Conservation (phyloP, 805 yeast species). For the Phaffomyces antillensis region DNA sequence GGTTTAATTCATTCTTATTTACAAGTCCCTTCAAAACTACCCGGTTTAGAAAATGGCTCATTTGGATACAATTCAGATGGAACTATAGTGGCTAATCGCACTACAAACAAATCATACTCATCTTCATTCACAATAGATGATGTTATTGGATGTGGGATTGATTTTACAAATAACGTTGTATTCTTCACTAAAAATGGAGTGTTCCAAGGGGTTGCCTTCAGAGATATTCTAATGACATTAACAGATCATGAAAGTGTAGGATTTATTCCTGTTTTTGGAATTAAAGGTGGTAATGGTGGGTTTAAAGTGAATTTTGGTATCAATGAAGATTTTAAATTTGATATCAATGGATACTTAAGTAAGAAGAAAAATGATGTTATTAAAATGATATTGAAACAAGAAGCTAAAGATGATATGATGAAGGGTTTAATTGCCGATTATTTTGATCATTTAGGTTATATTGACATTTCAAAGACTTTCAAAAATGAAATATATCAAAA, state of each 20-base stretch:
- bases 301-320: slow-evolving; percentile 36
- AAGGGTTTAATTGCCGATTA: slow-evolving; percentile 37
- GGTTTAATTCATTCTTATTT: slow-evolving; percentile 36
- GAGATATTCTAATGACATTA: slow-evolving; percentile 28
- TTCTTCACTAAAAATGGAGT: slow-evolving; percentile 84
- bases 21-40: slow-evolving; percentile 28
- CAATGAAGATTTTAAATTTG: slow-evolving; percentile 47
- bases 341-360: slow-evolving; percentile 47
- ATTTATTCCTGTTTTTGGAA: slow-evolving; percentile 41
- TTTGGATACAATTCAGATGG: slow-evolving; percentile 55
- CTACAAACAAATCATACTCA: slow-evolving; percentile 32
- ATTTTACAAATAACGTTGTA: slow-evolving; percentile 52
- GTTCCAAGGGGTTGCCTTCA: slow-evolving; percentile 46
- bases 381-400: slow-evolving; percentile 20
- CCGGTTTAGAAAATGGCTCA: slow-evolving; percentile 40
- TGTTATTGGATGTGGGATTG: slow-evolving; percentile 77
- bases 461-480: slow-evolving; percentile 47
- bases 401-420: slow-evolving; percentile 9
- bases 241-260: slow-evolving; percentile 6
- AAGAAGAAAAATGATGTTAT: slow-evolving; percentile 34
- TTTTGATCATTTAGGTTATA: slow-evolving; percentile 52
- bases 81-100: slow-evolving; percentile 30
- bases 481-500: slow-evolving; percentile 32
- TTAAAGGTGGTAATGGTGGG: slow-evolving; percentile 27
- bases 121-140: slow-evolving; percentile 51